These are phyloP conservation scores for Plasmodium fragile DNA, from an alignment of 169 alveolate species.

Conservation along the genomic window DNA sequence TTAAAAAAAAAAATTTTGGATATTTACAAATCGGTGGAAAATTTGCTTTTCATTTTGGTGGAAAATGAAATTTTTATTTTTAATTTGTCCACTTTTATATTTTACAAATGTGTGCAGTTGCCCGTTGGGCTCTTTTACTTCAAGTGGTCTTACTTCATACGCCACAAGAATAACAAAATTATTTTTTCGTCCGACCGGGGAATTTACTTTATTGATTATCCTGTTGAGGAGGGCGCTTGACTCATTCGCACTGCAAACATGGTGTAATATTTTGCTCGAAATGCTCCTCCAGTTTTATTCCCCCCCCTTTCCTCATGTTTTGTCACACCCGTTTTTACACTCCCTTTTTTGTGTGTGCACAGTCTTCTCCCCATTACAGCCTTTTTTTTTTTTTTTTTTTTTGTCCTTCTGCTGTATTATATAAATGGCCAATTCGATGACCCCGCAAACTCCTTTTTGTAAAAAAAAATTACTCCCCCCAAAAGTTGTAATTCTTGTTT, in stretches of 20 bases:
- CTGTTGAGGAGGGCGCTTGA: constrained; percentile 49
- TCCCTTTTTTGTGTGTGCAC: background rate
- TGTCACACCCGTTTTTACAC: background rate
- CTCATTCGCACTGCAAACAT: background rate
- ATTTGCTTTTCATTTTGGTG: constrained; percentile 74
- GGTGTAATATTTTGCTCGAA: background rate
- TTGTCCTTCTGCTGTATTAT: background rate
- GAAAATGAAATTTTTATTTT: constrained; percentile 67
- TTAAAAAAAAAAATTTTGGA: constrained; percentile 73
- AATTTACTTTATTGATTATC: constrained; percentile 64
- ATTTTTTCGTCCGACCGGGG: constrained; percentile 71
- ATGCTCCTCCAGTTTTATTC: background rate
- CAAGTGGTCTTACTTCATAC: constrained; percentile 75
- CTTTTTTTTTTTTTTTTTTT: constrained; percentile 1
- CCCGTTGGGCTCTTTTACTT: constrained; percentile 71
- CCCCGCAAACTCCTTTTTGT: constrained; percentile 4
- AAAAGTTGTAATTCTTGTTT: constrained; percentile 33
- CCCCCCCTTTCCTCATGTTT: background rate
- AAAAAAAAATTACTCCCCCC: constrained; percentile 22
- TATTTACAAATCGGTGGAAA: constrained; percentile 66
- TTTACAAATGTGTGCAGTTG: constrained; percentile 51
- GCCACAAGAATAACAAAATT: constrained; percentile 67
- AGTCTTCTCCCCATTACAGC: constrained; percentile 2
- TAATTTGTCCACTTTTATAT: constrained; percentile 68
- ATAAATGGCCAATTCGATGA: background rate